Percentiles rank a stretch among this genome's conserved stretches.
phyloP scores from a whole-genome alignment of 2,329 filamentous ascomycete species.

The Tolypocladium sp. region DNA sequence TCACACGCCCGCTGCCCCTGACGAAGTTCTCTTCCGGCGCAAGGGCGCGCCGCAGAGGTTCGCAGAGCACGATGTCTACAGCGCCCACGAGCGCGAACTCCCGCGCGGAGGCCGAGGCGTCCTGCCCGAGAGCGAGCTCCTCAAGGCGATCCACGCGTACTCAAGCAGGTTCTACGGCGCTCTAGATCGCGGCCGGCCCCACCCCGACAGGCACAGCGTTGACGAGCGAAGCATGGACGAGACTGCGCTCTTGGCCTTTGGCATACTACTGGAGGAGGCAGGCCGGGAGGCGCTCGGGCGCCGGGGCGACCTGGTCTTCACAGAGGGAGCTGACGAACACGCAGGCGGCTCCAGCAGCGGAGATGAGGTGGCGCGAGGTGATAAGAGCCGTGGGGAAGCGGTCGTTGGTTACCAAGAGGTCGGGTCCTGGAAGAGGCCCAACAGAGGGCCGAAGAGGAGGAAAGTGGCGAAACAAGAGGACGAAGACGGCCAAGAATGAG shows the following conservation, averaged over 20 bases:
- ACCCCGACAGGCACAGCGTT: conserved; percentile 14
- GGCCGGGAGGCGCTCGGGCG: conserved; percentile 50
- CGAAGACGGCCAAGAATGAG: neutral
- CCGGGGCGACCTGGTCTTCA: conserved; percentile 62
- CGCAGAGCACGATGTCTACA: conserved; percentile 64
- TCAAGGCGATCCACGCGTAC: conserved; percentile 62
- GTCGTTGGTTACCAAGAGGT: conserved; percentile 14
- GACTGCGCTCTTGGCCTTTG: conserved; percentile 66
- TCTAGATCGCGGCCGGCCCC: conserved; percentile 15
- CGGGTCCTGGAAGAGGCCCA: conserved; percentile 9
- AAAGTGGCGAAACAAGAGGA: conserved; percentile 12
- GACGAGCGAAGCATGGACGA: conserved; percentile 63
- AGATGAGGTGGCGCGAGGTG: conserved; percentile 7
- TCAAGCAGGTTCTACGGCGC: conserved; percentile 55
- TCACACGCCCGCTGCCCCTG: conserved; percentile 43
- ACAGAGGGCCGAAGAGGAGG: conserved; percentile 20
- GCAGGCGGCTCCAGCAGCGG: neutral
- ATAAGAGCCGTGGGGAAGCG: neutral
- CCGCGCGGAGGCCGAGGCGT: conserved; percentile 32
- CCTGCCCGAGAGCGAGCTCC: conserved; percentile 60
- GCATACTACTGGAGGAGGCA: conserved; percentile 66
- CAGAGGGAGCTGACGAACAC: conserved; percentile 39
- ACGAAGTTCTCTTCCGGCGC: conserved; percentile 62
- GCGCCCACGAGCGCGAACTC: conserved; percentile 49
- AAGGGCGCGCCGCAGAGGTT: conserved; percentile 57